Base-by-base conservation (phyloP, 768 basidiomycete species). In the Xerocomus spinulosus region DNA sequence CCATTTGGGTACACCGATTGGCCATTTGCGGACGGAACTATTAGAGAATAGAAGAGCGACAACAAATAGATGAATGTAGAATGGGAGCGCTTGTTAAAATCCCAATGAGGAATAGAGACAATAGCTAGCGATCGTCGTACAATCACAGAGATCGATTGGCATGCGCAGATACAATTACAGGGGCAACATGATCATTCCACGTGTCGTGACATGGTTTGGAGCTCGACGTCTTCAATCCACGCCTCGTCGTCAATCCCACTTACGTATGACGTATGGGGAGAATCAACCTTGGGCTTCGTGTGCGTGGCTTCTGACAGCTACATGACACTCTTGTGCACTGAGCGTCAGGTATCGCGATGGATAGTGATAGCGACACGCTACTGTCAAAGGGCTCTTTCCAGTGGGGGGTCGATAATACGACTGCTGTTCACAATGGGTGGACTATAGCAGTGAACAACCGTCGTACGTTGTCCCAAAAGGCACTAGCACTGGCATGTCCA, bases 261-360 rank as follows among this genome's bases (percentile, higher is more conserved):
- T 2, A 55, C 48, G 25, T 63, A 64, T 1, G 49, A 55, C 1
- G 66, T 67, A n/a, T 0, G 63, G 51, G 1, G 68, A 59, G 54
- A 79, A 73, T 75, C 77, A 78, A 0, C 76, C 75, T 14, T 75
- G 59, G 0, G 68, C 60, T 25, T 66, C 62, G 4, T 73, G 70
- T 0, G 21, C 30, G 6, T 42, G 34, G 17, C 34, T 36, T 33
- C 6, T 28, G 23, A 9, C 24, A 28, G n/a, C n/a, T n/a, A n/a
- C n/a, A n/a, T n/a, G n/a, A n/a, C n/a, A n/a, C n/a, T 10, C 35
- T 8, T 23, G n/a, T 13, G 36, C 1, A 12, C 3, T 15, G 38
- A 3, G 38, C 15, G 13, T 9, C 9, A 8, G 10, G 9, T 28
- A 28, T 10, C 10, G 6, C 10, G 4, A n/a, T 25, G 8, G 4